Percentiles rank a stretch among this genome's conserved stretches.
phyloP scores from a whole-genome alignment of 495 filamentous ascomycete species.

The Delitschia confertaspora region DNA sequence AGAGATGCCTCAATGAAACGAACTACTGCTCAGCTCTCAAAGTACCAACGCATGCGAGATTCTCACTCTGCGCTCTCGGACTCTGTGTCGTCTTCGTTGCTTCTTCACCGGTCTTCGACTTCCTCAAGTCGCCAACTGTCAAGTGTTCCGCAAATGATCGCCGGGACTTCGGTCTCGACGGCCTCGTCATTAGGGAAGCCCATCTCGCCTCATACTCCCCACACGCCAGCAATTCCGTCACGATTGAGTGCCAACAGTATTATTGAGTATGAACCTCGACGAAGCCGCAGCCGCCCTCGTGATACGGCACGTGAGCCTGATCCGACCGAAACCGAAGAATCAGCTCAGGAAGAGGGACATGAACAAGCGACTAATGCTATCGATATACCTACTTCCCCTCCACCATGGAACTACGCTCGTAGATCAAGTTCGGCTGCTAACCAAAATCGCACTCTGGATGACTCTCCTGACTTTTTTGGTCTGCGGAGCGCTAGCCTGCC shows the following conservation, averaged over 20 bases:
- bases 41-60: conserved; percentile 77
- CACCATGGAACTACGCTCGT: conserved; percentile 51
- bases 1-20: conserved; percentile 52
- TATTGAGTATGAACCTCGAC: conserved; percentile 51
- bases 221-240: conserved; percentile 86
- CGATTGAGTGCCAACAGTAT: conserved; percentile 83
- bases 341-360: conserved; percentile 3
- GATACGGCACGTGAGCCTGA: conserved; percentile 17
- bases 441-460: conserved; percentile 48
- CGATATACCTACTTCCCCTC: conserved; percentile 73
- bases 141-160: conserved; percentile 75
- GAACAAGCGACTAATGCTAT: conserved; percentile 54
- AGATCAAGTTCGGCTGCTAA: conserved; percentile 75
- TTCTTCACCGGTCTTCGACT: conserved; percentile 70
- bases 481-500: conserved; percentile 67
- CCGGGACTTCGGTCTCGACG: conserved; percentile 69
- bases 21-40: conserved; percentile 59
- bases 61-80: conserved; percentile 79
- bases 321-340: neutral
- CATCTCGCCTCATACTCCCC: conserved; percentile 85
- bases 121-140: conserved; percentile 78
- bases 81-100: conserved; percentile 75
- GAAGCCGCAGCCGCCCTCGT: conserved; percentile 20
- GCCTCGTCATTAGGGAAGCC: conserved; percentile 88
- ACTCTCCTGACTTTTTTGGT: conserved; percentile 57